Base-by-base conservation (phyloP, 306 rosid genomes). In the Cicer cuneatum region DNA sequence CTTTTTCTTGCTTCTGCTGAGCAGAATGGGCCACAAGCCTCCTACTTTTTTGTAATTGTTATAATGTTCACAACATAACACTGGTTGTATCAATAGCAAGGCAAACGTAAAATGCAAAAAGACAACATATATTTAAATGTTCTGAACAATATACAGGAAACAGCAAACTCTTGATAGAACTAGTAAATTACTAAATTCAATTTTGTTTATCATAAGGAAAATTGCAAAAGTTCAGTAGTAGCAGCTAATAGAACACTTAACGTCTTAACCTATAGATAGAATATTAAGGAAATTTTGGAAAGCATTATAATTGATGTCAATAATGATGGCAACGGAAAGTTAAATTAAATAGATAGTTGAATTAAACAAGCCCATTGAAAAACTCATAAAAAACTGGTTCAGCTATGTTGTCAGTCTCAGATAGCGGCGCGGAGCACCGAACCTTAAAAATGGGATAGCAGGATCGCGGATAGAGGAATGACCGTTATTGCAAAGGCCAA, bases 1-100 rank as follows among this genome's bases (percentile, higher is more conserved):
- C 92, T 71, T 87, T 94, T 62, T 90, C 97, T 83, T 92, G 96
- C 83, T 86, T 92, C 79, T 89, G 90, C 83, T 94, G 96, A 62
- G 88, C 79, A 84, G 82, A 41, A 87, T 86, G 97, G 40, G 97
- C 96, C n/a, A 83, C 90, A 82, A 83, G 87, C 89, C 81, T 92
- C 86, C 99, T 94, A 88, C 57, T 72, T 66, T 29, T 66, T 65
- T 29, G 42, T 21, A 49, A 52, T 73, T 57, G 53, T 33, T 10
- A 65, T 35, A 46, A 65, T 43, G 0, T 57, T 59, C 19, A 40
- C n/a, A 77, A 41, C 39, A 71, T 45, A 75, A 14, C 48, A 38
- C 16, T 10, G 67, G 45, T n/a, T n/a, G 42, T 35, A 68, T 60
- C 38, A 37, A 68, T 6, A 67, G 6, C 54, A 49, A 5, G n/a